A percentile compares a stretch with the other conserved stretches of the same genome.
Conservation (phyloP, 495 filamentous ascomycete species). For the Eremomyces bilateralis region DNA sequence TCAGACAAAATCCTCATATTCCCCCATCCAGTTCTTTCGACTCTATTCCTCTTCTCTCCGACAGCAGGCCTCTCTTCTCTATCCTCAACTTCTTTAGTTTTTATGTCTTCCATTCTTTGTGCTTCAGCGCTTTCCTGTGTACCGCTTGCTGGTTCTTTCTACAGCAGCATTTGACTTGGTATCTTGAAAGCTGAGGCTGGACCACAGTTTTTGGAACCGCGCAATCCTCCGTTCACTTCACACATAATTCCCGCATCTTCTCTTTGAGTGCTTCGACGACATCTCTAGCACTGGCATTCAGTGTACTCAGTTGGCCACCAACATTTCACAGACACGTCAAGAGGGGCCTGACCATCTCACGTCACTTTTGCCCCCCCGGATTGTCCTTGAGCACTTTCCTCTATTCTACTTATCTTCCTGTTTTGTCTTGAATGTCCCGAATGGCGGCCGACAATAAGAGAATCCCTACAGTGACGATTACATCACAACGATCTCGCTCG, state of each 20-base stretch:
- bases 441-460: constrained; percentile 18
- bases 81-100: constrained; percentile 7
- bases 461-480: constrained; percentile 11
- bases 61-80: constrained; percentile 14
- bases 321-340: too few species aligned
- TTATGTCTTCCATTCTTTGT: constrained; percentile 1
- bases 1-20: constrained; percentile 16
- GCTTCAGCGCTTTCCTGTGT: neutral
- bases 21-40: constrained; percentile 2
- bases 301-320: too few species aligned
- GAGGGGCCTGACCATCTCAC: too few species aligned
- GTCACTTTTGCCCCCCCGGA: constrained; percentile 10
- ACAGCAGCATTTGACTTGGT: too few species aligned
- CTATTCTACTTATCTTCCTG: too few species aligned
- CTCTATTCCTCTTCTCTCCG: constrained; percentile 7
- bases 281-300: too few species aligned
- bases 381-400: constrained; percentile 3
- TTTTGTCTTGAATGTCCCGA: too few species aligned
- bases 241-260: too few species aligned
- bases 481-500: constrained; percentile 9
- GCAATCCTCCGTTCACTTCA: too few species aligned
- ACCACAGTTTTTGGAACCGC: too few species aligned
- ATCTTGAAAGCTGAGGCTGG: too few species aligned
- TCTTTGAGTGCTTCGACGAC: too few species aligned
- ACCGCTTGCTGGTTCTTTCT: constrained; percentile 2